These are phyloP conservation scores for Camellia lanceoleosa DNA, from an alignment of 148 eudicot genomes.

Conservation along the genomic window DNA sequence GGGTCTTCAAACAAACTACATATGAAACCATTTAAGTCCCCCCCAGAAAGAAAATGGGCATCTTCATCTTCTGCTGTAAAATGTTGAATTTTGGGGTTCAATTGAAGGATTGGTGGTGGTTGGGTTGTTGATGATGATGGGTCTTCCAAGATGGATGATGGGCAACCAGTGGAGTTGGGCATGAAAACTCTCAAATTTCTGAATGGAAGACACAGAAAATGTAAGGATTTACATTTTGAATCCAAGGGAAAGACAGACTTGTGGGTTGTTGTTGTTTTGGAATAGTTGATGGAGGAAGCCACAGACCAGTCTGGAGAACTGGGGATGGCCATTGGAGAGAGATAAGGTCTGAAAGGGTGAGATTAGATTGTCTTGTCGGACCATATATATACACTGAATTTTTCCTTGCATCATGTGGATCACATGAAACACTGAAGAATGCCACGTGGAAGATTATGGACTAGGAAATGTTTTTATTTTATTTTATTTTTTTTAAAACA, in stretches of 20 bases:
- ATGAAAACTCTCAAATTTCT: constrained; percentile 7
- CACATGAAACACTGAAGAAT: not conserved
- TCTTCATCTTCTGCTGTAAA: not conserved
- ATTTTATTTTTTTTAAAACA: no score
- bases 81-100: constrained; percentile 18
- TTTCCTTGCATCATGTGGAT: constrained; percentile 3
- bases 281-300: constrained; percentile 10
- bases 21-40: constrained; percentile 31
- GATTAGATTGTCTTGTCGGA: not conserved
- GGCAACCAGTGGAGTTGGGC: constrained; percentile 23
- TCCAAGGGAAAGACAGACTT: no score
- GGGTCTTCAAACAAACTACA: constrained; percentile 37
- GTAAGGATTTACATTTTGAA: constrained; percentile 8
- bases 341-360: constrained; percentile 9
- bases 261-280: constrained; percentile 12
- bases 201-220: constrained; percentile 21
- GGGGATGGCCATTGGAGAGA: constrained; percentile 31
- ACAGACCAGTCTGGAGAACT: constrained; percentile 33
- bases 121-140: not conserved
- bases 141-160: constrained; percentile 24
- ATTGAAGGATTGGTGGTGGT: constrained; percentile 16
- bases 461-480: no score
- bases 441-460: not conserved
- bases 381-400: not conserved
- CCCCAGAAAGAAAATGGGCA: not conserved